phyloP scores from a whole-genome alignment of 1,139 yeast species.

The Spencermartinsiella ligniputridi region DNA sequence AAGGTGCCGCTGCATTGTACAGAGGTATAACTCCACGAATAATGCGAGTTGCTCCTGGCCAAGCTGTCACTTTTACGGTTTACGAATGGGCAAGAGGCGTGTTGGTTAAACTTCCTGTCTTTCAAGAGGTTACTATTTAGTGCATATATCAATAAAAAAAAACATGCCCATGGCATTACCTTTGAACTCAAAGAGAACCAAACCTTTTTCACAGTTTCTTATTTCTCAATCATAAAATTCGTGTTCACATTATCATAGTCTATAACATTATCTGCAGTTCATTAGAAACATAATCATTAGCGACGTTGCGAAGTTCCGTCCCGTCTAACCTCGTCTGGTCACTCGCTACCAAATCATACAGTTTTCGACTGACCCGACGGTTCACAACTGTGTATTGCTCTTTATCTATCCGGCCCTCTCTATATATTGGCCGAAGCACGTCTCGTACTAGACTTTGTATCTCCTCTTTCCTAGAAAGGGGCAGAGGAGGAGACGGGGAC shows the following conservation, averaged over 20 bases:
- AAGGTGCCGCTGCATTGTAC: constrained; percentile 82
- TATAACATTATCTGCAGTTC: not conserved
- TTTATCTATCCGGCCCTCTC: constrained; percentile 36
- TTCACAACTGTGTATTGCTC: constrained; percentile 46
- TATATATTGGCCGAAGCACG: constrained; percentile 47
- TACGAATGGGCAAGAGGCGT: constrained; percentile 80
- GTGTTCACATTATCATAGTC: not conserved
- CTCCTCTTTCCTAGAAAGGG: constrained; percentile 44
- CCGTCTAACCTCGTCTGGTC: not conserved
- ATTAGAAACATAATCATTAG: not conserved
- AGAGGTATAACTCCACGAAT: constrained; percentile 98
- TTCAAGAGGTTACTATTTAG: constrained; percentile 5
- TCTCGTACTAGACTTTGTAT: constrained; percentile 53
- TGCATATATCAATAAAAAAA: too few relatives aligned
- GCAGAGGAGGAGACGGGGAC: constrained; percentile 23
- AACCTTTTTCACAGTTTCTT: too few relatives aligned
- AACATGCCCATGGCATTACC: too few relatives aligned
- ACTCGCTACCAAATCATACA: constrained; percentile 33
- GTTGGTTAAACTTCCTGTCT: constrained; percentile 49
- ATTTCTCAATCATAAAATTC: not conserved
- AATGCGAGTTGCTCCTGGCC: constrained; percentile 99
- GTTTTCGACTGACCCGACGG: constrained; percentile 39
- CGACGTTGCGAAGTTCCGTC: not conserved
- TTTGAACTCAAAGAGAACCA: too few relatives aligned
- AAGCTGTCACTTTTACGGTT: constrained; percentile 96